Conservation (phyloP, 148 eudicot species). For the Camellia sinensis region DNA sequence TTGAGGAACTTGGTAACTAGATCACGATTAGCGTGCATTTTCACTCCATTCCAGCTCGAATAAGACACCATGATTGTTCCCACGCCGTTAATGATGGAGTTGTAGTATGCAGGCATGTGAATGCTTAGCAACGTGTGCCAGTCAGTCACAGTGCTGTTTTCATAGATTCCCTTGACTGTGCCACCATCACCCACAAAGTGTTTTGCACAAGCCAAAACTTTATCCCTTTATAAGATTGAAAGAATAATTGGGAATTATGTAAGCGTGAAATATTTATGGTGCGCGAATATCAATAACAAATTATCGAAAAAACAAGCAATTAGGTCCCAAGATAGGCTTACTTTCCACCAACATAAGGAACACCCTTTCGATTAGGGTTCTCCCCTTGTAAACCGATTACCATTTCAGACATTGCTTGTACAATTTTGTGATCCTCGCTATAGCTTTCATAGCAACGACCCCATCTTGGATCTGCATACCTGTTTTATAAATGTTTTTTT, state of each 20-base stretch:
- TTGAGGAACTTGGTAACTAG: slow-evolving; percentile 26
- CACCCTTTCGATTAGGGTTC: not conserved
- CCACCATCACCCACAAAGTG: slow-evolving; percentile 38
- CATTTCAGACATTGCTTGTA: slow-evolving; percentile 10
- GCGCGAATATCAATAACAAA: not conserved
- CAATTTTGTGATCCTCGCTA: slow-evolving; percentile 12
- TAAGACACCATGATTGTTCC: slow-evolving; percentile 26
- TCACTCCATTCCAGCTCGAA: slow-evolving; percentile 26
- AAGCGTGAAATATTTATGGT: not conserved
- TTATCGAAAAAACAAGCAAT: not conserved
- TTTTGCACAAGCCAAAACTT: slow-evolving; percentile 29
- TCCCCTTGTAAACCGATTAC: slow-evolving; percentile 12
- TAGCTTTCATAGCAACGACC: slow-evolving; percentile 19
- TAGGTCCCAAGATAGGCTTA: not conserved
- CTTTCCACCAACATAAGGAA: slow-evolving; percentile 20
- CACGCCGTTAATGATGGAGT: slow-evolving; percentile 25
- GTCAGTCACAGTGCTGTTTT: slow-evolving; percentile 24
- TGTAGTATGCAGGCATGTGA: slow-evolving; percentile 29
- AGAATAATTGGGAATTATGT: not conserved
- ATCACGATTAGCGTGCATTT: slow-evolving; percentile 24
- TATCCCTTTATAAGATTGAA: not conserved
- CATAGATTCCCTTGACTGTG: slow-evolving; percentile 24
- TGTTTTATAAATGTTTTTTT: not conserved
- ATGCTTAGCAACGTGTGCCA: slow-evolving; percentile 16
- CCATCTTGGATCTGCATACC: slow-evolving; percentile 22